phyloP scores from a whole-genome alignment of 192 early-diverging fungal species.

The Gamsiella multidivaricata region DNA sequence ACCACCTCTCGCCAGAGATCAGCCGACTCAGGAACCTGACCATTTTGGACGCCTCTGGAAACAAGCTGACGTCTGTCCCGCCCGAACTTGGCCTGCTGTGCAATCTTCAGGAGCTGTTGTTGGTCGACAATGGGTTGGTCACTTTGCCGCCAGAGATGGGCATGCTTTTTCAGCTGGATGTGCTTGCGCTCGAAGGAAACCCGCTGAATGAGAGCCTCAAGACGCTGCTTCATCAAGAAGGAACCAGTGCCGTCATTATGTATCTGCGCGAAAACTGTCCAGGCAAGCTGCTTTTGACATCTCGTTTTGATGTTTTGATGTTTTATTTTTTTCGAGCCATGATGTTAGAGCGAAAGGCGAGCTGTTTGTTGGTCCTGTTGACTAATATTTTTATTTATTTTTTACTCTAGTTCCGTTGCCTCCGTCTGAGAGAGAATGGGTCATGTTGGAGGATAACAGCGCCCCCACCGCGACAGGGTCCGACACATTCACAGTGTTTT shows the following conservation, averaged over 20 bases:
- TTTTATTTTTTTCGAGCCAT: no score
- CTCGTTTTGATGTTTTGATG: no score
- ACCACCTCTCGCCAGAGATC: constrained; percentile 80
- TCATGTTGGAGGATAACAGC: constrained; percentile 81
- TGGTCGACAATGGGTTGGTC: constrained; percentile 92
- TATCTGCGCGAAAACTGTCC: constrained; percentile 92
- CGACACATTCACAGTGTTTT: constrained; percentile 90
- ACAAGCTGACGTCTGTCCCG: constrained; percentile 84
- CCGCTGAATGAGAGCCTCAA: constrained; percentile 87
- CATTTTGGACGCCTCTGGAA: constrained; percentile 89
- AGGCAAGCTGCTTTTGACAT: no score
- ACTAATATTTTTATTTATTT: no score
- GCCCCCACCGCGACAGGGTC: no score
- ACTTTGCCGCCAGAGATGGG: constrained; percentile 93
- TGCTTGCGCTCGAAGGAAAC: constrained; percentile 94
- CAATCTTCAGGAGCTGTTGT: constrained; percentile 80
- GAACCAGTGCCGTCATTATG: constrained; percentile 81
- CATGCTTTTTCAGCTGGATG: constrained; percentile 88
- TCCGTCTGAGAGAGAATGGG: constrained; percentile 92
- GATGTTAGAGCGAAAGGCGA: no score
- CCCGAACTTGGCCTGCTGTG: constrained; percentile 89
- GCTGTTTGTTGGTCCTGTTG: no score
- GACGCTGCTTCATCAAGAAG: constrained; percentile 86
- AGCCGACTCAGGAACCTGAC: constrained; percentile 72
- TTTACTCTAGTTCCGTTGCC: constrained; percentile 79